phyloP scores from a whole-genome alignment of 208 protist genomes.

The Trypanosomatidae sp. region DNA sequence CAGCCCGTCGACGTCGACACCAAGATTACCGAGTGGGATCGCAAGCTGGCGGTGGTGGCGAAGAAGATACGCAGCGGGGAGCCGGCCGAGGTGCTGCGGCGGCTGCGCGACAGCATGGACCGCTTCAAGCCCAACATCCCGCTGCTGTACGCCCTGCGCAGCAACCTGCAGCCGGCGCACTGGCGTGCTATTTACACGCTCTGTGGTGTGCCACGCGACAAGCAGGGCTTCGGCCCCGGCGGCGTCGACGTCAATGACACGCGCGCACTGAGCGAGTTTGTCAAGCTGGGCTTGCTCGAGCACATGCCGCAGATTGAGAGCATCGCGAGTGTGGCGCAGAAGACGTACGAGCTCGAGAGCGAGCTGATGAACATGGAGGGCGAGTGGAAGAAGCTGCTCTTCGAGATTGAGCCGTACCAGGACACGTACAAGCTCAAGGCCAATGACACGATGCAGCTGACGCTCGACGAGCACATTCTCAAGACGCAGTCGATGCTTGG shows the following conservation, averaged over 20 bases:
- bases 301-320: constrained; percentile 74
- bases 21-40: constrained; percentile 73
- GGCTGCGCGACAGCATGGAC: constrained; percentile 84
- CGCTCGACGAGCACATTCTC: constrained; percentile 93
- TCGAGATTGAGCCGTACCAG: constrained; percentile 89
- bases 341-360: constrained; percentile 86
- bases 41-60: constrained; percentile 58
- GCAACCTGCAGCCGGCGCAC: constrained; percentile 89
- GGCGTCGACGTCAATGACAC: constrained; percentile 75
- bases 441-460: constrained; percentile 88
- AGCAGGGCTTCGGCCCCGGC: constrained; percentile 66
- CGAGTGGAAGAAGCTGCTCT: constrained; percentile 91
- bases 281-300: constrained; percentile 80
- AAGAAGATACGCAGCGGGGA: constrained; percentile 84
- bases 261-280: constrained; percentile 66
- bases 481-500: constrained; percentile 93
- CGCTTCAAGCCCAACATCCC: constrained; percentile 88
- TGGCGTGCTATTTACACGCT: constrained; percentile 85
- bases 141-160: constrained; percentile 86
- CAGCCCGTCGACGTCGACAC: constrained; percentile 72
- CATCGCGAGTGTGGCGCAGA: constrained; percentile 76
- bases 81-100: constrained; percentile 58
- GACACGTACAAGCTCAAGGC: constrained; percentile 90
- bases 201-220: constrained; percentile 76
- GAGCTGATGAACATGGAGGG: constrained; percentile 87